Percentiles rank a stretch among this genome's conserved stretches.
These are phyloP conservation scores for Irpex rosettiformis DNA, from an alignment of 1,284 basidiomycete species.

Conservation along the genomic window DNA sequence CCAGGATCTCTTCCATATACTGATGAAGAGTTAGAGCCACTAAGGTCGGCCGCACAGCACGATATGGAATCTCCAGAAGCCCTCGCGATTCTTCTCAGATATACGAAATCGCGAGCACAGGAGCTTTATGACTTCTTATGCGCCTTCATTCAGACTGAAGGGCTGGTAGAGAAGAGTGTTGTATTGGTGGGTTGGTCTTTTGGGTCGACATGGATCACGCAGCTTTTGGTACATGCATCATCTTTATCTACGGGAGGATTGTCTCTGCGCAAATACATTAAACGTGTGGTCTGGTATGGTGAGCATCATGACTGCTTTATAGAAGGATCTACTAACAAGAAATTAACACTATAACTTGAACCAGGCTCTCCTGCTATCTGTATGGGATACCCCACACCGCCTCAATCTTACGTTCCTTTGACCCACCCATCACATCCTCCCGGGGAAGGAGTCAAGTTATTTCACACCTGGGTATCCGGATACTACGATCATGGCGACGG, in stretches of 20 bases:
- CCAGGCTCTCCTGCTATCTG: slow-evolving; percentile 15
- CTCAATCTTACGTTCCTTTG: slow-evolving; percentile 21
- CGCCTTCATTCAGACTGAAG: slow-evolving; percentile 11
- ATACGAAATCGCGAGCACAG: slow-evolving; percentile 14
- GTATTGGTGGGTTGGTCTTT: slow-evolving; percentile 22
- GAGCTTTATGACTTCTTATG: slow-evolving; percentile 17
- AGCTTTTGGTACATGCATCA: slow-evolving; percentile 17
- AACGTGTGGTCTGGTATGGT: slow-evolving; percentile 10
- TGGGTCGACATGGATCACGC: slow-evolving; percentile 16
- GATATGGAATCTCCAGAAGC: slow-evolving; percentile 6
- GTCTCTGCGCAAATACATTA: slow-evolving; percentile 5
- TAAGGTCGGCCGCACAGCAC: slow-evolving; percentile 2
- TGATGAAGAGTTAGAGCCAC: slow-evolving; percentile 17
- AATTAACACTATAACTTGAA: background rate
- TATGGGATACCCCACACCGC: slow-evolving; percentile 22
- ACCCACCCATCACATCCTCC: slow-evolving; percentile 16
- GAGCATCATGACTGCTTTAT: background rate
- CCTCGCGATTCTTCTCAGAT: slow-evolving; percentile 10
- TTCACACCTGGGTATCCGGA: slow-evolving; percentile 23
- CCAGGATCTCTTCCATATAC: slow-evolving; percentile 24
- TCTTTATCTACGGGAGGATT: slow-evolving; percentile 12
- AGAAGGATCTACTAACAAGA: background rate
- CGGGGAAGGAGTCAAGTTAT: slow-evolving; percentile 16
- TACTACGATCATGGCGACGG: slow-evolving; percentile 25
- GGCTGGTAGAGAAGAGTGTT: slow-evolving; percentile 11